phyloP scores from a whole-genome alignment of 2,329 filamentous ascomycete genomes.

The Colletotrichum sp. region DNA sequence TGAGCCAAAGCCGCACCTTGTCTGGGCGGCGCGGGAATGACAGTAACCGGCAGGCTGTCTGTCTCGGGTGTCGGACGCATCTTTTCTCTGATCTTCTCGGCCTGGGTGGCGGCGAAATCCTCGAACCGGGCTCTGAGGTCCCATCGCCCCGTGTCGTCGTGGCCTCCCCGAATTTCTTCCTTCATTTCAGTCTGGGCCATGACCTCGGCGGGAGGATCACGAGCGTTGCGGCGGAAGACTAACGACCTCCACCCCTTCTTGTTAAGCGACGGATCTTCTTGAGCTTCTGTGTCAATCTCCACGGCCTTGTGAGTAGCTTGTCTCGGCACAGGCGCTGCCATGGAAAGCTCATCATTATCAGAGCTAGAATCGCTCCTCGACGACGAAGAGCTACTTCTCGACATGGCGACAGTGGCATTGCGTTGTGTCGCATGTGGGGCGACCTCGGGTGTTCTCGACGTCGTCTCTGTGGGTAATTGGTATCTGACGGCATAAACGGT shows the following conservation, averaged over 20 bases:
- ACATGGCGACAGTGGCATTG: neutral
- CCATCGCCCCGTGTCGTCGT: constrained; percentile 48
- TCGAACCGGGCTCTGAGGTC: constrained; percentile 63
- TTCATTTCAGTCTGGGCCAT: constrained; percentile 4
- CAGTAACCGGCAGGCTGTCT: constrained; percentile 60
- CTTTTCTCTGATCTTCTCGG: constrained; percentile 63
- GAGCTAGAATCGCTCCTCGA: neutral
- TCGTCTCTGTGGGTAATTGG: constrained; percentile 60
- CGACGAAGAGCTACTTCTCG: neutral
- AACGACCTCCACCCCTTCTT: constrained; percentile 34
- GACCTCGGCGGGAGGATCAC: constrained; percentile 9
- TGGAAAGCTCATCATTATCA: constrained; percentile 26
- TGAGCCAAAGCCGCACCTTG: constrained; percentile 61
- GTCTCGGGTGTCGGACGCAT: constrained; percentile 59
- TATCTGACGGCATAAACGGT: constrained; percentile 69
- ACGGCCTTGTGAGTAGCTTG: constrained; percentile 8
- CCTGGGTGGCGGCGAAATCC: constrained; percentile 65
- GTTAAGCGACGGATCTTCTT: constrained; percentile 19
- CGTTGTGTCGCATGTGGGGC: constrained; percentile 10
- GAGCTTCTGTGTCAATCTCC: constrained; percentile 31
- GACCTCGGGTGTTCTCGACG: constrained; percentile 23
- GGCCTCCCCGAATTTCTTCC: constrained; percentile 22
- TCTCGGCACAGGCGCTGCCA: constrained; percentile 19
- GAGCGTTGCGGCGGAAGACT: constrained; percentile 30
- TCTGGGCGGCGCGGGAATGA: constrained; percentile 68